Evolutionary conservation across 2,329 filamentous ascomycete genomes (phyloP).

Genomic region (Arthrobotrys sphaeroides): DNA sequence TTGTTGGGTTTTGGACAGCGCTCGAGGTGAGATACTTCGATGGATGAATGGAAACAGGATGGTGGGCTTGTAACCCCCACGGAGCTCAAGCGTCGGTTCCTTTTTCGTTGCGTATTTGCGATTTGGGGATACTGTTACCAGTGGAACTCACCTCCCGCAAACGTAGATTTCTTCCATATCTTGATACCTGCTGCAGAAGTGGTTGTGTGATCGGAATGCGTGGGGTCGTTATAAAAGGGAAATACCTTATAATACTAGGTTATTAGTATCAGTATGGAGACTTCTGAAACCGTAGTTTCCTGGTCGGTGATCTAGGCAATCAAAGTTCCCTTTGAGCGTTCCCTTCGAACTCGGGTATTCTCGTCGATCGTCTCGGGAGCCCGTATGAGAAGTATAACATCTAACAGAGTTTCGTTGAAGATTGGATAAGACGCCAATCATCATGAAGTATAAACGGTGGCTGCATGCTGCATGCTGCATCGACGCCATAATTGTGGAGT

Average conservation of each 20-base stretch:
- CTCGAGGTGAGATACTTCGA: not conserved
- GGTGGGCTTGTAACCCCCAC: constrained; percentile 33
- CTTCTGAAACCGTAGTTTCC: constrained; percentile 22
- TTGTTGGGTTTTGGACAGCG: not conserved
- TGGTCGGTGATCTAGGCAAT: not conserved
- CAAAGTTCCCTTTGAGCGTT: constrained; percentile 19
- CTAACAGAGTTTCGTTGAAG: constrained; percentile 9
- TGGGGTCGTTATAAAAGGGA: constrained; percentile 21
- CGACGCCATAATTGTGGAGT: constrained; percentile 51
- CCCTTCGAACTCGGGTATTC: constrained; percentile 26
- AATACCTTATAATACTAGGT: constrained; percentile 8
- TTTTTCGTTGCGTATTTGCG: constrained; percentile 33
- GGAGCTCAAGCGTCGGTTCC: constrained; percentile 22
- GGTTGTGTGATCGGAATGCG: constrained; percentile 34
- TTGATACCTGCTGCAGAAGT: constrained; percentile 27
- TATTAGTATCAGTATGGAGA: constrained; percentile 4
- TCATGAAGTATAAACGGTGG: constrained; percentile 38
- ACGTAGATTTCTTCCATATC: constrained; percentile 42
- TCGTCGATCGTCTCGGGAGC: constrained; percentile 39
- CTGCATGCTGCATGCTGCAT: constrained; percentile 45
- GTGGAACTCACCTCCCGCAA: constrained; percentile 46
- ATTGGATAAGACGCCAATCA: constrained; percentile 41
- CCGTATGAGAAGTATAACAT: constrained; percentile 2
- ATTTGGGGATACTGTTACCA: constrained; percentile 7
- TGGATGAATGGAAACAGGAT: constrained; percentile 21